A percentile compares a stretch with the other conserved stretches of the same genome.
phyloP scores from a whole-genome alignment of 495 filamentous ascomycete genomes.

The Aspergillus sclerotioniger region DNA sequence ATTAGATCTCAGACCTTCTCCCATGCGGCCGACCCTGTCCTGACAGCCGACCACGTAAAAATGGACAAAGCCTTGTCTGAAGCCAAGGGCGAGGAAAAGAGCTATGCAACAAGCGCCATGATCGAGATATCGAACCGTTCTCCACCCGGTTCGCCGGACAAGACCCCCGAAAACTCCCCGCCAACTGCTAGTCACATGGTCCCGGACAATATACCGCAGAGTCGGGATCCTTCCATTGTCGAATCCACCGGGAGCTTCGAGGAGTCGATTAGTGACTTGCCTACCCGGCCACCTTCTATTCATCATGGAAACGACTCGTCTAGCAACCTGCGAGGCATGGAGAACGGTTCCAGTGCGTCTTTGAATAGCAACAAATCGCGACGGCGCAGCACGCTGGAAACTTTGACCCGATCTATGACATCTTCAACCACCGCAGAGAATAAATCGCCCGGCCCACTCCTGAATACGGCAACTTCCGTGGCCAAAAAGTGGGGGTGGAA shows the following conservation, averaged over 20 bases:
- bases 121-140: slow-evolving; percentile 64
- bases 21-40: slow-evolving; percentile 58
- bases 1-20: slow-evolving; percentile 65
- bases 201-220: slow-evolving; percentile 27
- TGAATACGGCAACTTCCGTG: slow-evolving; percentile 70
- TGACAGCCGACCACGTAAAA: slow-evolving; percentile 60
- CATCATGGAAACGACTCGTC: slow-evolving; percentile 26
- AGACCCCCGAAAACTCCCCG: slow-evolving; percentile 53
- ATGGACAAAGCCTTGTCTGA: slow-evolving; percentile 53
- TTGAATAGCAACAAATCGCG: slow-evolving; percentile 31
- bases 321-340: slow-evolving; percentile 29
- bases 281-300: slow-evolving; percentile 28
- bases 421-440: slow-evolving; percentile 25
- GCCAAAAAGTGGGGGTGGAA: slow-evolving; percentile 84
- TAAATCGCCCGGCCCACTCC: slow-evolving; percentile 44
- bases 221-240: slow-evolving; percentile 32
- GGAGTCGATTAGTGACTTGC: slow-evolving; percentile 16
- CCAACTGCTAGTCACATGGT: slow-evolving; percentile 34
- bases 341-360: slow-evolving; percentile 30
- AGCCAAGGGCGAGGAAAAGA: slow-evolving; percentile 42
- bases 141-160: slow-evolving; percentile 53
- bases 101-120: slow-evolving; percentile 60
- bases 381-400: slow-evolving; percentile 43
- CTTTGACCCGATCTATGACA: slow-evolving; percentile 35
- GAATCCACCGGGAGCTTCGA: slow-evolving; percentile 33